Evolutionary conservation across 768 basidiomycete species (phyloP).

Genomic region (Auricularia heimuer): DNA sequence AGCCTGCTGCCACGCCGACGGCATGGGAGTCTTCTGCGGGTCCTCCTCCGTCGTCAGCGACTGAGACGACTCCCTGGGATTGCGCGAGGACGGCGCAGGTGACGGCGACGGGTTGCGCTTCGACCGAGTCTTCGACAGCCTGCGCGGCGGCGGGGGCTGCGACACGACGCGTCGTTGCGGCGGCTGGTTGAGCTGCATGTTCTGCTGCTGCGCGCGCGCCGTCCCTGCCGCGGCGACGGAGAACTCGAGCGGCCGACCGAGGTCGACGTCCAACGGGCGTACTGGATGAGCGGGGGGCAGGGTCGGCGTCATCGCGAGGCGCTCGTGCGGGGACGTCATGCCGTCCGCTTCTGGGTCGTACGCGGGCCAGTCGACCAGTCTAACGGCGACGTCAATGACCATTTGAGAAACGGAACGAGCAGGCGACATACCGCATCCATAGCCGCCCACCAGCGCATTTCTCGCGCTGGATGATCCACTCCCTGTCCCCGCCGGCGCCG

Average conservation of each 20-base stretch:
- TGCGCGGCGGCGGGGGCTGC: not conserved
- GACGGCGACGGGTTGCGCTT: not conserved
- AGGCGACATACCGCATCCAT: slow-evolving; percentile 12
- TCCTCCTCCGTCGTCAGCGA: not conserved
- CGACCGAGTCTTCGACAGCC: not conserved
- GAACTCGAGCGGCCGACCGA: too few relatives aligned
- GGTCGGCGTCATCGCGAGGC: not conserved
- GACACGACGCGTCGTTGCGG: not conserved
- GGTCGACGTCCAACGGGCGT: too few relatives aligned
- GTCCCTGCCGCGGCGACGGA: too few relatives aligned
- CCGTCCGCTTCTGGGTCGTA: not conserved
- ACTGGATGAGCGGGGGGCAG: not conserved
- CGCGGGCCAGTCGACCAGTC: too few relatives aligned
- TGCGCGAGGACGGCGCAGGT: not conserved
- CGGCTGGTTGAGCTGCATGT: too few relatives aligned
- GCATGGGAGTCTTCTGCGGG: not conserved
- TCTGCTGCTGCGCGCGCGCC: too few relatives aligned
- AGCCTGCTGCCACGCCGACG: not conserved
- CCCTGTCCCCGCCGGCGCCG: slow-evolving; percentile 3
- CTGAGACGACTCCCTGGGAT: not conserved
- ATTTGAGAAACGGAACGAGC: too few relatives aligned
- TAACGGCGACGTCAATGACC: too few relatives aligned
- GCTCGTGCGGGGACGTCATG: not conserved
- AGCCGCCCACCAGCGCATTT: slow-evolving; percentile 13
- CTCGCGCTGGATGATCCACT: slow-evolving; percentile 14